Conservation (phyloP, 2,329 filamentous ascomycete species). For the Apiospora marii region DNA sequence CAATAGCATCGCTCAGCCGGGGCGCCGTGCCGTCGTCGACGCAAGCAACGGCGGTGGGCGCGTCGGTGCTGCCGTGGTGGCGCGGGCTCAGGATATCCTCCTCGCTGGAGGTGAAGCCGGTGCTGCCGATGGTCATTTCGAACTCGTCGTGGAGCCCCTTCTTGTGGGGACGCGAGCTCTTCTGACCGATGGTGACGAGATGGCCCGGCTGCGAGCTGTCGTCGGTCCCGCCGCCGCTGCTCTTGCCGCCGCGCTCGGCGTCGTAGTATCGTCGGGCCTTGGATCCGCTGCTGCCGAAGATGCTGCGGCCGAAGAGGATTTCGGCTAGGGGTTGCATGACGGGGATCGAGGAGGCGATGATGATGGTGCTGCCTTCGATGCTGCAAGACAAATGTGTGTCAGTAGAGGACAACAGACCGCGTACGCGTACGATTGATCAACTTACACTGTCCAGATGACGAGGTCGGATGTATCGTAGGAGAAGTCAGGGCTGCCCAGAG, state of each 20-base stretch:
- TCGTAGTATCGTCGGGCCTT: background rate
- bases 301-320: conserved; percentile 27
- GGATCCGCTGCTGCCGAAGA: conserved; percentile 10
- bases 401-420: background rate
- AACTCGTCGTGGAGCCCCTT: background rate
- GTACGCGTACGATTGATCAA: background rate
- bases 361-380: conserved; percentile 40
- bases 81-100: background rate
- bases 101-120: background rate
- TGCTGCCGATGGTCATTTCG: background rate
- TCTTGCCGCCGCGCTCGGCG: background rate
- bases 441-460: conserved; percentile 35
- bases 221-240: background rate
- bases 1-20: background rate
- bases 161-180: background rate
- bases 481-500: conserved; percentile 29
- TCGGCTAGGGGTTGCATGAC: conserved; percentile 40
- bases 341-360: conserved; percentile 41
- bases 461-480: conserved; percentile 31
- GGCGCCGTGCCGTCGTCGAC: background rate
- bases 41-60: background rate
- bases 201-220: background rate
- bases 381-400: conserved; percentile 24
- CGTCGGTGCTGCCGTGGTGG: background rate
- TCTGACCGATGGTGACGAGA: background rate